Conservation (phyloP, 768 basidiomycete species). For the Hemileccinum rubropunctum region DNA sequence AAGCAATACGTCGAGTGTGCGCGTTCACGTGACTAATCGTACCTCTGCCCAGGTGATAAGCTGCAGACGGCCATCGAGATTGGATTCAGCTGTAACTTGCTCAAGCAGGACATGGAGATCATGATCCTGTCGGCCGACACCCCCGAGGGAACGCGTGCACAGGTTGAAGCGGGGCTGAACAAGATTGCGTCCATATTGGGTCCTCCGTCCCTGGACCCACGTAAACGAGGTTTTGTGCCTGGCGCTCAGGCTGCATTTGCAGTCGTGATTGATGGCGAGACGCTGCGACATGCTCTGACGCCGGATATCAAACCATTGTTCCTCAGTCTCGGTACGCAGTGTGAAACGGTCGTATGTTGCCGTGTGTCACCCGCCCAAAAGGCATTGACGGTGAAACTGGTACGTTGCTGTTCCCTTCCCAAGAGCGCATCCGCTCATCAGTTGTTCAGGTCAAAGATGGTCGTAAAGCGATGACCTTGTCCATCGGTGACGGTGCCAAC, state of each 20-base stretch:
- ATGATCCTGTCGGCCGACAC: constrained; percentile 94
- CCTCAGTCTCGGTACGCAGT: constrained; percentile 90
- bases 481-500: constrained; percentile 97
- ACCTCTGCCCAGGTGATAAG: constrained; percentile 70
- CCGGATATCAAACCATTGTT: constrained; percentile 81
- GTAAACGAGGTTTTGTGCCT: constrained; percentile 62
- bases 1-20: constrained; percentile 14
- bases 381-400: constrained; percentile 92
- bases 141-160: constrained; percentile 67
- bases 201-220: constrained; percentile 60
- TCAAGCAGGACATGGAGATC: constrained; percentile 92
- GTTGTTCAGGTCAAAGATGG: constrained; percentile 84
- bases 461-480: constrained; percentile 91
- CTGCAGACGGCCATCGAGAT: constrained; percentile 98
- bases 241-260: constrained; percentile 79
- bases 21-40: not conserved
- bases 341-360: constrained; percentile 97
- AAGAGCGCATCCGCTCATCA: not conserved
- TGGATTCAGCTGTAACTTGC: constrained; percentile 90
- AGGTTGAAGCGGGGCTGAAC: constrained; percentile 91
- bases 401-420: constrained; percentile 34
- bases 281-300: constrained; percentile 76
- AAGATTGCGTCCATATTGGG: constrained; percentile 89
- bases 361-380: constrained; percentile 98
- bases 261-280: constrained; percentile 96